These are phyloP conservation scores for Inga oerstediana DNA, from an alignment of 306 rosid genomes.

Conservation along the genomic window DNA sequence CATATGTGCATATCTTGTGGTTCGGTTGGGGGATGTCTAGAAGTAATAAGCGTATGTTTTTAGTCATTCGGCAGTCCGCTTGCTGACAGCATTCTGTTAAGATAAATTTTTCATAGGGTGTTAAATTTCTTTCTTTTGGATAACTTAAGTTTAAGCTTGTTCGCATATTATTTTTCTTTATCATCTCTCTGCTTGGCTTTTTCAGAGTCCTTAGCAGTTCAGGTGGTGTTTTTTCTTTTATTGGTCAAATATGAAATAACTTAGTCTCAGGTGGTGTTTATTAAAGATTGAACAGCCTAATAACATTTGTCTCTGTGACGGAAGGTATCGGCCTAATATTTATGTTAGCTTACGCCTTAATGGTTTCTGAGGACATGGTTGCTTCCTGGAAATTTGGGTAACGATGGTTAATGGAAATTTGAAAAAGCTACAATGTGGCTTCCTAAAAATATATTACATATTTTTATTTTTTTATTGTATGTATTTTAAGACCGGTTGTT, in stretches of 20 bases:
- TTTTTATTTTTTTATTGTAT: too few species aligned
- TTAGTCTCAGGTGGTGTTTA: background rate
- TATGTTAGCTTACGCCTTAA: too few species aligned
- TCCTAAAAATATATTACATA: too few species aligned
- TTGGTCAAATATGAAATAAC: background rate
- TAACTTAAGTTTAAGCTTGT: slow-evolving; percentile 8
- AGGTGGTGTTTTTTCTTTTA: background rate
- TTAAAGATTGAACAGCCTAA: too few species aligned
- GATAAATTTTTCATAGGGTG: background rate
- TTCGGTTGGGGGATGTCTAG: background rate
- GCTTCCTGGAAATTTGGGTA: too few species aligned
- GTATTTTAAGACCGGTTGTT: too few species aligned
- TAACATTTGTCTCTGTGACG: too few species aligned
- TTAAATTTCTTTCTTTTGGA: background rate
- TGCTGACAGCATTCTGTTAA: background rate
- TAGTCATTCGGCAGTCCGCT: background rate
- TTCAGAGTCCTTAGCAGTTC: background rate
- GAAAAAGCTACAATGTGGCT: background rate
- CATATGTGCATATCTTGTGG: too few species aligned
- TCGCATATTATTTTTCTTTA: too few species aligned
- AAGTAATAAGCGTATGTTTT: background rate
- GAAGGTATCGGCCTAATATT: too few species aligned
- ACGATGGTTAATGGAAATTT: too few species aligned
- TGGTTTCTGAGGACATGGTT: too few species aligned
- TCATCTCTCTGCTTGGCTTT: background rate